Conservation (phyloP, 2,329 filamentous ascomycete species). For the Arthroderma sp. region DNA sequence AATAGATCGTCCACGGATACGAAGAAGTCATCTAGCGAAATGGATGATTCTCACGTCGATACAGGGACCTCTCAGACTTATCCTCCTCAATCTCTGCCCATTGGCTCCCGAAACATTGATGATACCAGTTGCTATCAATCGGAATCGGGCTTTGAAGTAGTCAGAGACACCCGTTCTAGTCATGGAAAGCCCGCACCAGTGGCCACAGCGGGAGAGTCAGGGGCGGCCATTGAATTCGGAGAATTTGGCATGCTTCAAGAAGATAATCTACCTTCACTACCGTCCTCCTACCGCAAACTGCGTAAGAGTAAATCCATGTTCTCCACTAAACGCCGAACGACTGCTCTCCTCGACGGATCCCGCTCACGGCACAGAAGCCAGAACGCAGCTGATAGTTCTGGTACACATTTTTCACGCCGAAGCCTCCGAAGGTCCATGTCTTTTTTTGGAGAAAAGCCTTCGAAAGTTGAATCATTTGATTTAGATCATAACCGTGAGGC, state of each 20-base stretch:
- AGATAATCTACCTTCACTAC: slow-evolving; percentile 22
- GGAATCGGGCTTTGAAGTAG: too few relatives aligned
- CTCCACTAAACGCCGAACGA: slow-evolving; percentile 23
- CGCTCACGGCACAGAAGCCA: slow-evolving; percentile 3
- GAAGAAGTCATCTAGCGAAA: background rate
- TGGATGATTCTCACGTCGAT: too few relatives aligned
- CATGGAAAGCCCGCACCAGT: too few relatives aligned
- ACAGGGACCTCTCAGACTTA: too few relatives aligned
- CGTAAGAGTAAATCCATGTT: slow-evolving; percentile 38
- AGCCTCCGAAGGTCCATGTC: slow-evolving; percentile 31
- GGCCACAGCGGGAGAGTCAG: slow-evolving; percentile 17
- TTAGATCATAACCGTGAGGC: slow-evolving; percentile 23
- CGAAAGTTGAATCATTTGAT: slow-evolving; percentile 12
- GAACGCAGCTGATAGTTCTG: background rate
- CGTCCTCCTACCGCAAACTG: slow-evolving; percentile 35
- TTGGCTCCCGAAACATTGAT: too few relatives aligned
- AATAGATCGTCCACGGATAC: slow-evolving; percentile 11
- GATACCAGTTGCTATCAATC: too few relatives aligned
- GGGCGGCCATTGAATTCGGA: slow-evolving; percentile 15
- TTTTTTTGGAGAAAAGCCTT: slow-evolving; percentile 21
- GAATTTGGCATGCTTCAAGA: slow-evolving; percentile 13
- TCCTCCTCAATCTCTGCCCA: too few relatives aligned
- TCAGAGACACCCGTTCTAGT: too few relatives aligned
- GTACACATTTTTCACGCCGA: slow-evolving; percentile 8
- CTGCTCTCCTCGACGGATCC: slow-evolving; percentile 8